phyloP scores from a whole-genome alignment of 2,329 filamentous ascomycete species.

The Botrytis porri region DNA sequence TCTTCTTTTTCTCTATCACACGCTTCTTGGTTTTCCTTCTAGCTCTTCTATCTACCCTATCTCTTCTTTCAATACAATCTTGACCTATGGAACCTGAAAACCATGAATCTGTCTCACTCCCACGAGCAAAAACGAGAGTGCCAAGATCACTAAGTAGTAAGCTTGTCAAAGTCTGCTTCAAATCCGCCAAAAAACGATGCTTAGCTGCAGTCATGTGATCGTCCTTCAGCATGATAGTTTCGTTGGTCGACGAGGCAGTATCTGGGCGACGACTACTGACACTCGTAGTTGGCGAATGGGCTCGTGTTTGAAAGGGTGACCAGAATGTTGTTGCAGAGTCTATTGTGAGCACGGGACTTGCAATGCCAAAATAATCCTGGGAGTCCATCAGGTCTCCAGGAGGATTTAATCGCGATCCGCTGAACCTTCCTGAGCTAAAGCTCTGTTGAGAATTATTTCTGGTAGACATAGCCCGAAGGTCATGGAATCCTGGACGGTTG shows the following conservation, averaged over 20 bases:
- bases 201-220: conserved; percentile 64
- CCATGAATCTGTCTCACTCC: conserved; percentile 91
- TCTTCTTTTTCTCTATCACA: conserved; percentile 63
- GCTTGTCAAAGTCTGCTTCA: conserved; percentile 77
- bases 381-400: conserved; percentile 65
- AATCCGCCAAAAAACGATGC: conserved; percentile 69
- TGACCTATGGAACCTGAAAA: conserved; percentile 65
- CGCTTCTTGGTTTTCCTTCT: conserved; percentile 48
- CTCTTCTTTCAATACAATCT: conserved; percentile 61
- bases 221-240: conserved; percentile 59
- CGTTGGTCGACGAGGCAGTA: conserved; percentile 65
- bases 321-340: conserved; percentile 81
- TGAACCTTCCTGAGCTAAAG: conserved; percentile 66
- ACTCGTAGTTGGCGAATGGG: conserved; percentile 61
- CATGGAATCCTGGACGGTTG: conserved; percentile 51
- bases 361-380: conserved; percentile 66
- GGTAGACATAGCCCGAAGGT: conserved; percentile 55
- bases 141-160: conserved; percentile 87
- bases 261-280: conserved; percentile 60
- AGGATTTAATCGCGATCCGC: conserved; percentile 54
- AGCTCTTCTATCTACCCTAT: conserved; percentile 41
- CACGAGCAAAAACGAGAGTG: conserved; percentile 74
- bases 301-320: conserved; percentile 74
- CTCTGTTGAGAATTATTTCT: conserved; percentile 68
- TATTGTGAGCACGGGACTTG: conserved; percentile 66